Conservation (phyloP, 1,139 yeast genomes). For the Sugiyamaella novakii region DNA sequence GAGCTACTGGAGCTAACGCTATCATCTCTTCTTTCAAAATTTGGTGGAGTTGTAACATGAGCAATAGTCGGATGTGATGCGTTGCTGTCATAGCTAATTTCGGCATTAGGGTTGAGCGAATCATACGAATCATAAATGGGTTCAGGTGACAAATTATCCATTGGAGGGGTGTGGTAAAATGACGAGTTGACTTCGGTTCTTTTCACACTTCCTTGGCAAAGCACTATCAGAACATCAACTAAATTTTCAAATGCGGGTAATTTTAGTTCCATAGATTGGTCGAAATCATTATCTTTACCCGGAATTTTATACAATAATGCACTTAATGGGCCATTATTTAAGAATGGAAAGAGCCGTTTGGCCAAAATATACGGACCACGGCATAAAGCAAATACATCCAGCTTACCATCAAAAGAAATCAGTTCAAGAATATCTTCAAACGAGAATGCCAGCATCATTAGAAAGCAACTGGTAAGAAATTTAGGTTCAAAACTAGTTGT, state of each 20-base stretch:
- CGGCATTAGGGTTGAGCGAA: too few species aligned
- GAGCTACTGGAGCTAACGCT: not conserved
- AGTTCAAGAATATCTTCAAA: constrained; percentile 30
- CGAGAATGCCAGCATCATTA: constrained; percentile 32
- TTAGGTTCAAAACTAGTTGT: constrained; percentile 24
- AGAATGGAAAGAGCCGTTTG: constrained; percentile 20
- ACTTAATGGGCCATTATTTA: constrained; percentile 20
- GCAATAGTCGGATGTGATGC: not conserved
- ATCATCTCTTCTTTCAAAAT: too few species aligned
- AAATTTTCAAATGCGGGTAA: constrained; percentile 20
- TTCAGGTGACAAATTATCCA: not conserved
- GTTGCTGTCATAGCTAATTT: too few species aligned
- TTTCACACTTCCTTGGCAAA: not conserved
- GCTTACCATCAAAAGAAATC: constrained; percentile 21
- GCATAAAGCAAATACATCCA: constrained; percentile 29
- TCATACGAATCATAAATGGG: too few species aligned
- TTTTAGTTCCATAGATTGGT: not conserved
- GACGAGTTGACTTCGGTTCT: not conserved
- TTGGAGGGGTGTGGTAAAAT: not conserved
- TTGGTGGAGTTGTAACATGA: not conserved
- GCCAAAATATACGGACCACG: constrained; percentile 31
- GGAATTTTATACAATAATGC: constrained; percentile 16
- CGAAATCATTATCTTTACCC: constrained; percentile 7
- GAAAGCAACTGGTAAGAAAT: constrained; percentile 28
- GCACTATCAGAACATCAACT: not conserved